Percentiles rank a stretch among this genome's conserved stretches.
Evolutionary conservation across 164 flowering plant species (phyloP).

Genomic region (Warburgia ugandensis): DNA sequence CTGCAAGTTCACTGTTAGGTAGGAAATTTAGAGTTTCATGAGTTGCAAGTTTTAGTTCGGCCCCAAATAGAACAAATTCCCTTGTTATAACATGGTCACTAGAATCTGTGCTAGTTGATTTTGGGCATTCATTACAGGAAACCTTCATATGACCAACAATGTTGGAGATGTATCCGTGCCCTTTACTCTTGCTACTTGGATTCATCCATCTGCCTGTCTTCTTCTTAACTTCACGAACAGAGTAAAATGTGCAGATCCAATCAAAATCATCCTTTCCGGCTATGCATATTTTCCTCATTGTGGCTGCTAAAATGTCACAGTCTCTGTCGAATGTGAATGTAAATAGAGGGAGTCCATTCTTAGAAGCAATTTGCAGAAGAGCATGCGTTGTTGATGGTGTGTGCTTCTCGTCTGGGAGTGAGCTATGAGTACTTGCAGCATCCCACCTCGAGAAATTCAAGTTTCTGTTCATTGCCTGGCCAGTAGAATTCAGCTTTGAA

Average conservation of each 20-base stretch:
- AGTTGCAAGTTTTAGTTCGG: slow-evolving; percentile 27
- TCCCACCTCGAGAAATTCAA: slow-evolving; percentile 14
- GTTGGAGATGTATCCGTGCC: slow-evolving; percentile 33
- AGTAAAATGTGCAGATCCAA: slow-evolving; percentile 44
- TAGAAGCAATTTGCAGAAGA: slow-evolving; percentile 39
- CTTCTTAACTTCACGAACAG: slow-evolving; percentile 56
- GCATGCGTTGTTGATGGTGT: slow-evolving; percentile 35
- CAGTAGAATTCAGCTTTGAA: slow-evolving; percentile 8
- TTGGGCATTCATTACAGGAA: slow-evolving; percentile 15
- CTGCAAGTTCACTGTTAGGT: slow-evolving; percentile 63
- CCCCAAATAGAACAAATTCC: slow-evolving; percentile 53
- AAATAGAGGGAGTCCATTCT: slow-evolving; percentile 56
- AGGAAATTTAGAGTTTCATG: slow-evolving; percentile 24
- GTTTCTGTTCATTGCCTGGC: slow-evolving; percentile 20
- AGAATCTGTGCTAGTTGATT: slow-evolving; percentile 10
- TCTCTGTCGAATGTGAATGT: slow-evolving; percentile 43
- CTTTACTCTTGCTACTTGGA: slow-evolving; percentile 48
- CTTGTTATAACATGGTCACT: slow-evolving; percentile 12
- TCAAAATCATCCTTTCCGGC: slow-evolving; percentile 32
- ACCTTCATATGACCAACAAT: slow-evolving; percentile 67
- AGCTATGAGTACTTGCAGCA: slow-evolving; percentile 10
- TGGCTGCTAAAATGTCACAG: slow-evolving; percentile 47
- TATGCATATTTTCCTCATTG: slow-evolving; percentile 24
- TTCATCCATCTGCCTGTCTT: slow-evolving; percentile 57
- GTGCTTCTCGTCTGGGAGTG: slow-evolving; percentile 17